These are phyloP conservation scores for Fusarium lateritium DNA, from an alignment of 2,329 filamentous ascomycete genomes.

Conservation along the genomic window DNA sequence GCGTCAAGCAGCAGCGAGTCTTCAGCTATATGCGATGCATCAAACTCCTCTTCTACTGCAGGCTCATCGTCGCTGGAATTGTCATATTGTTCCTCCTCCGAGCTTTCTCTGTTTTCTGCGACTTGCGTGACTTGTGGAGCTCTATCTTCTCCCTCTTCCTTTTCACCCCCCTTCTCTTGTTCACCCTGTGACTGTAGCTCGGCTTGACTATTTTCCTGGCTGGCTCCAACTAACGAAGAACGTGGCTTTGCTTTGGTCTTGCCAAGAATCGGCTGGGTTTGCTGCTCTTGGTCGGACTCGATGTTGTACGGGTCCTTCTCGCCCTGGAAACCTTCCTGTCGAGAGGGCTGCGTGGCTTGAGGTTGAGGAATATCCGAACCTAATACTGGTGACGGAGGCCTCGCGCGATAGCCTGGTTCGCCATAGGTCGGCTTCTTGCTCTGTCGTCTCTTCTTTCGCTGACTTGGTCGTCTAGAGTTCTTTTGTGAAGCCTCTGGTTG, in stretches of 20 bases:
- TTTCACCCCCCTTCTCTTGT: neutral
- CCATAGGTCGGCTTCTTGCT: constrained; percentile 28
- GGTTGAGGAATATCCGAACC: constrained; percentile 14
- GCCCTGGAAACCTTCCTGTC: neutral
- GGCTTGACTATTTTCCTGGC: neutral
- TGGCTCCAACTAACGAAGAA: neutral
- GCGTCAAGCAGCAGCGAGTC: constrained; percentile 43
- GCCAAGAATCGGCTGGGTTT: neutral
- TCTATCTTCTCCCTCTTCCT: neutral
- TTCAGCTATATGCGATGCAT: constrained; percentile 6
- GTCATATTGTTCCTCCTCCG: neutral
- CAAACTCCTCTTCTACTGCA: neutral
- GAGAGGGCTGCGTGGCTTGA: neutral
- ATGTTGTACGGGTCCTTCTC: neutral
- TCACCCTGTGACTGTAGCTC: neutral
- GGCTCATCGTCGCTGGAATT: neutral
- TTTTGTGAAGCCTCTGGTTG: neutral
- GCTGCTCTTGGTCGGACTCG: constrained; percentile 4
- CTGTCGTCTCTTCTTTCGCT: constrained; percentile 16
- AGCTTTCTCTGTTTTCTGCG: neutral
- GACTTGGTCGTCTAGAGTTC: neutral
- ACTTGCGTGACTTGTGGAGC: too few relatives aligned
- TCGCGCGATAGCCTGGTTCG: constrained; percentile 7
- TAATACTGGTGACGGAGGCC: constrained; percentile 29
- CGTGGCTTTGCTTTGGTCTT: neutral